A percentile compares a stretch with the other conserved stretches of the same genome.
These are phyloP conservation scores for Orbilia javanica DNA, from an alignment of 2,329 filamentous ascomycete genomes.

Conservation along the genomic window DNA sequence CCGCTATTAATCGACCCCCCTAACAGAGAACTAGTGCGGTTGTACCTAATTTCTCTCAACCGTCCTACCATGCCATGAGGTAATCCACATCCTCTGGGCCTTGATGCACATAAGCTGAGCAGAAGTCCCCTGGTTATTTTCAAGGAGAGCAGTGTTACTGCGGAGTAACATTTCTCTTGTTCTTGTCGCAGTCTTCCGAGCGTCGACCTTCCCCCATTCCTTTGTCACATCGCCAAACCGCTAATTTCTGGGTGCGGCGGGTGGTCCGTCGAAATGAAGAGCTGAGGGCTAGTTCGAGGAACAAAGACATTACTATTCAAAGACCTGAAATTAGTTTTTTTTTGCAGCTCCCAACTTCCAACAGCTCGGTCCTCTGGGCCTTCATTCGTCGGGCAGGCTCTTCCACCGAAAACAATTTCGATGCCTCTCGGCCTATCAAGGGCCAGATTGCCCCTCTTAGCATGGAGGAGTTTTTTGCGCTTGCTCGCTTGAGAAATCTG, in stretches of 20 bases:
- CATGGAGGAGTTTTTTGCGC: constrained; percentile 41
- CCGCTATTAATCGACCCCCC: constrained; percentile 56
- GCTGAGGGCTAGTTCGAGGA: constrained; percentile 35
- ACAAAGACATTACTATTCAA: constrained; percentile 35
- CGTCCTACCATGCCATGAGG: constrained; percentile 29
- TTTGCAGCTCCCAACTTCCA: constrained; percentile 29
- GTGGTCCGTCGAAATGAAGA: constrained; percentile 34
- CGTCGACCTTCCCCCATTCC: constrained; percentile 36
- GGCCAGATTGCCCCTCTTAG: constrained; percentile 34
- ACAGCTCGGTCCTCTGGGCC: constrained; percentile 34
- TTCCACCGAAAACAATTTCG: constrained; percentile 40
- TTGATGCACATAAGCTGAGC: constrained; percentile 54
- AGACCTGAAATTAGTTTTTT: constrained; percentile 31
- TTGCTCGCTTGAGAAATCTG: constrained; percentile 47
- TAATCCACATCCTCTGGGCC: constrained; percentile 22
- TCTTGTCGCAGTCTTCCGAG: constrained; percentile 41
- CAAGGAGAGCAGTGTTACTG: constrained; percentile 33
- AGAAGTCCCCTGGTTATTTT: constrained; percentile 45
- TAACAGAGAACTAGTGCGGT: constrained; percentile 56
- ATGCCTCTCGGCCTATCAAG: constrained; percentile 51
- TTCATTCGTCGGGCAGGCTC: constrained; percentile 42
- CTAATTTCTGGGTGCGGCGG: not conserved
- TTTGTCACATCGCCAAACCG: not conserved
- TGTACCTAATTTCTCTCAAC: constrained; percentile 54
- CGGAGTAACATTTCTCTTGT: constrained; percentile 49